Evolutionary conservation across 2,329 filamentous ascomycete species (phyloP).

Genomic region (Exserohilum turcica): DNA sequence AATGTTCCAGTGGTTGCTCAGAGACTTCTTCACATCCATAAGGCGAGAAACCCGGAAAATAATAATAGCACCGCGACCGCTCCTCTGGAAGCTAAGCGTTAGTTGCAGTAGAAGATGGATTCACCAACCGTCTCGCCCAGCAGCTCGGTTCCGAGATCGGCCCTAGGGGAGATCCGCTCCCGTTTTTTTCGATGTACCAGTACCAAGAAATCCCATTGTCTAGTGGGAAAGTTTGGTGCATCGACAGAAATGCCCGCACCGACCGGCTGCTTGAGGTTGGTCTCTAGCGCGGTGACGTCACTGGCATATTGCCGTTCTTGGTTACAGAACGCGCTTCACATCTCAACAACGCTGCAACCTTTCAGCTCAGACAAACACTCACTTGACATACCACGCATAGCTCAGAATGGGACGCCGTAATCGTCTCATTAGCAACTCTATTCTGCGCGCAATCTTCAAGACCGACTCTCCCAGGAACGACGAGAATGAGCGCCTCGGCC

Average conservation of each 20-base stretch:
- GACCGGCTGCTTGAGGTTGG: background rate
- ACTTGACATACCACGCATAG: background rate
- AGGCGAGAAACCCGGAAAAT: background rate
- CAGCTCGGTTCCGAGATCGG: background rate
- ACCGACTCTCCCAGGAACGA: slow-evolving; percentile 24
- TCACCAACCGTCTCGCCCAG: slow-evolving; percentile 1
- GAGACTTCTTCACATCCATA: background rate
- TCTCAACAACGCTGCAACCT: slow-evolving; percentile 1
- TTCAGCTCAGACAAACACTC: slow-evolving; percentile 4
- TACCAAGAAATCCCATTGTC: background rate
- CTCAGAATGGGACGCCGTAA: slow-evolving; percentile 44
- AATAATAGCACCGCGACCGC: background rate
- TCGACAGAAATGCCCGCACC: background rate
- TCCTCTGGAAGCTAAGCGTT: slow-evolving; percentile 3
- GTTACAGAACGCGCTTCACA: background rate
- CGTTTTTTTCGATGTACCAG: background rate
- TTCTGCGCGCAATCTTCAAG: slow-evolving; percentile 45
- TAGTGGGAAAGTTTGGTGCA: background rate
- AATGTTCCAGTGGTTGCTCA: background rate
- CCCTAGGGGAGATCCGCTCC: background rate
- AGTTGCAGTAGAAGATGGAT: slow-evolving; percentile 8
- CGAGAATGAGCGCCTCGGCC: slow-evolving; percentile 26
- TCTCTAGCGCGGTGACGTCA: slow-evolving; percentile 19
- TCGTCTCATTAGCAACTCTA: slow-evolving; percentile 45
- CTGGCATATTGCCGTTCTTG: background rate